Evolutionary conservation across 495 filamentous ascomycete genomes (phyloP).

Genomic region (Neurospora africana): DNA sequence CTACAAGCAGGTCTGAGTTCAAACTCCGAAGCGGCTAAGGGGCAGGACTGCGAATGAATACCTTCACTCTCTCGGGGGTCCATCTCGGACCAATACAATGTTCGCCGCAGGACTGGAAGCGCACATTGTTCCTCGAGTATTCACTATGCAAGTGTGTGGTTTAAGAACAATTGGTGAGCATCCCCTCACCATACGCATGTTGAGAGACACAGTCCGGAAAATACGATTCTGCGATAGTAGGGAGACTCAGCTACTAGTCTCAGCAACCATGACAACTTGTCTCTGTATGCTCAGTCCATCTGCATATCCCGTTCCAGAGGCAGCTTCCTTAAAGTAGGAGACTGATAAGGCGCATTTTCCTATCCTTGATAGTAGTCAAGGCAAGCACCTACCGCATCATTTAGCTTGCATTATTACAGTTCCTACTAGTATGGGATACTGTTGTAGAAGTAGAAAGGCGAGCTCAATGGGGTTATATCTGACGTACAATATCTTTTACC

Average conservation of each 20-base stretch:
- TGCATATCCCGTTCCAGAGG: neutral
- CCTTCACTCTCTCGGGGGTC: neutral
- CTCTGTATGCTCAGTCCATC: neutral
- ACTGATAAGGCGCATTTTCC: neutral
- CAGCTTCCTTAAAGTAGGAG: neutral
- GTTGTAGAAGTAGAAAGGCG: no score
- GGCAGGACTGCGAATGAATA: neutral
- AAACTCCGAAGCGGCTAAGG: neutral
- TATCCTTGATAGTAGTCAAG: no score
- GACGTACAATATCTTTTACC: no score
- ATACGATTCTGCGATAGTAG: neutral
- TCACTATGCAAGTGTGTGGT: no score
- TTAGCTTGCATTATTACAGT: no score
- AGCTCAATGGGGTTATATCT: no score
- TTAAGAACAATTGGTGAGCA: no score
- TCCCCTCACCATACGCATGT: neutral
- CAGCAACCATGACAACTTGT: neutral
- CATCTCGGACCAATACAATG: neutral
- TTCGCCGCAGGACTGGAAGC: no score
- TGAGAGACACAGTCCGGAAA: neutral
- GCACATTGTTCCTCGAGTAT: no score
- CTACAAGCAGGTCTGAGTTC: neutral
- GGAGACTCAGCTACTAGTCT: neutral
- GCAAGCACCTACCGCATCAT: no score
- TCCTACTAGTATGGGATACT: no score